These are phyloP conservation scores for Fusarium bulbicola DNA, from an alignment of 2,329 filamentous ascomycete species.

Conservation along the genomic window DNA sequence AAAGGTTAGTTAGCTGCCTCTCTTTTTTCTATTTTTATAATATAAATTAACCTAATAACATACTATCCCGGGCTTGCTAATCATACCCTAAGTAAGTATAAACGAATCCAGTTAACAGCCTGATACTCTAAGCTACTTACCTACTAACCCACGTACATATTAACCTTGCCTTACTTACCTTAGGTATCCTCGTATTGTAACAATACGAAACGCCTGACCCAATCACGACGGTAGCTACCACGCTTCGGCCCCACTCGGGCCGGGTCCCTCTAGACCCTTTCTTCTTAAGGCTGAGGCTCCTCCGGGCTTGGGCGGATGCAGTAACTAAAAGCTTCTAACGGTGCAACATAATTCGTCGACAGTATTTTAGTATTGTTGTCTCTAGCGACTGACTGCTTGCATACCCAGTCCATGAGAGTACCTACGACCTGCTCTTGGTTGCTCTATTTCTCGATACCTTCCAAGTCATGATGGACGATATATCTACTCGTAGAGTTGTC, in stretches of 20 bases:
- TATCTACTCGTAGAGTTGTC: conserved; percentile 12
- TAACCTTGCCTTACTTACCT: not conserved
- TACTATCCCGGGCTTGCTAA: too few species aligned
- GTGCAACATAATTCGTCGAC: not conserved
- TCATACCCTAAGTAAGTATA: too few species aligned
- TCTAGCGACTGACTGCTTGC: conserved; percentile 6
- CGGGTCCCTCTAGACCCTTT: conserved; percentile 8
- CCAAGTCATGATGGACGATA: conserved; percentile 1
- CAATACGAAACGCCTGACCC: not conserved
- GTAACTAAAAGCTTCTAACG: not conserved
- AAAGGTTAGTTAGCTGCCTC: too few species aligned
- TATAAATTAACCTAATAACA: too few species aligned
- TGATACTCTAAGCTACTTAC: not conserved
- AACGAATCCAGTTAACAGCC: not conserved
- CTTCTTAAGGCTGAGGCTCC: not conserved
- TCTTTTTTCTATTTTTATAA: too few species aligned
- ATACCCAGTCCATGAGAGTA: not conserved
- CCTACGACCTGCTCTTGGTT: not conserved
- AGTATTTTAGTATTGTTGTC: conserved; percentile 2
- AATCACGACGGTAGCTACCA: not conserved
- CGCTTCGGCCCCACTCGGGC: conserved; percentile 25
- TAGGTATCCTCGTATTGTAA: not conserved
- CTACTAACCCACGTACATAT: not conserved
- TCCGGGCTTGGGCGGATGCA: not conserved
- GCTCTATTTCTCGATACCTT: conserved; percentile 5